These are phyloP conservation scores for Macroventuria anomochaeta DNA, from an alignment of 2,329 filamentous ascomycete species.

Conservation along the genomic window DNA sequence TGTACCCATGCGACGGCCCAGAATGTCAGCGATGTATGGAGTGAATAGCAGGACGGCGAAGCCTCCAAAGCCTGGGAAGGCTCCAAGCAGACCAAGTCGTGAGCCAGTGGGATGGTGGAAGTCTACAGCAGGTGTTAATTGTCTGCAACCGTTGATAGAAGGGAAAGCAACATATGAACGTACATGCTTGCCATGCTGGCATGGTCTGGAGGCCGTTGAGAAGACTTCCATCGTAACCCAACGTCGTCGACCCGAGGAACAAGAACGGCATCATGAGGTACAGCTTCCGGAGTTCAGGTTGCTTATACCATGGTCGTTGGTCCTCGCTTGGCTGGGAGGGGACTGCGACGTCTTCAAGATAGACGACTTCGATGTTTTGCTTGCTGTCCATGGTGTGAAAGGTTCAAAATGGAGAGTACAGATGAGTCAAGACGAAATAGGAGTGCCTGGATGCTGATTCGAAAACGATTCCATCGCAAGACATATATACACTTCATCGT, in stretches of 20 bases:
- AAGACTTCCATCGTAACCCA: conserved; percentile 28
- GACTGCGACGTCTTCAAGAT: conserved; percentile 19
- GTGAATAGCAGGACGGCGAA: conserved; percentile 55
- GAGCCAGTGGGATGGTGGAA: conserved; percentile 55
- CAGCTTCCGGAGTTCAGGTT: conserved; percentile 26
- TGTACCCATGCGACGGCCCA: conserved; percentile 60
- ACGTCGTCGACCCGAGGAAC: conserved; percentile 26
- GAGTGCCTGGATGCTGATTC: conserved; percentile 2
- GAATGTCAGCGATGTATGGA: conserved; percentile 39
- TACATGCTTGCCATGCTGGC: conserved; percentile 28
- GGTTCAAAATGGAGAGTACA: not conserved
- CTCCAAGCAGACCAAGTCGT: conserved; percentile 54
- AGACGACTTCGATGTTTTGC: conserved; percentile 17
- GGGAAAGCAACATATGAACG: conserved; percentile 27
- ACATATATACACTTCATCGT: conserved; percentile 10
- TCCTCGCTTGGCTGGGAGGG: conserved; percentile 17
- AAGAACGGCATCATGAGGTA: conserved; percentile 30
- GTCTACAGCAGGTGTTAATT: conserved; percentile 34
- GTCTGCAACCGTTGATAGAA: too few relatives aligned
- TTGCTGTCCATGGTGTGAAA: conserved; percentile 14
- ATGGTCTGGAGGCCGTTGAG: conserved; percentile 30
- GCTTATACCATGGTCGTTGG: conserved; percentile 25
- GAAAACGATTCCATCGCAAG: not conserved
- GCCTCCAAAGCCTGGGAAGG: conserved; percentile 54
- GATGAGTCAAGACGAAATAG: not conserved